These are phyloP conservation scores for Chimonanthus salicifolius DNA, from an alignment of 164 flowering plant species.

Conservation along the genomic window DNA sequence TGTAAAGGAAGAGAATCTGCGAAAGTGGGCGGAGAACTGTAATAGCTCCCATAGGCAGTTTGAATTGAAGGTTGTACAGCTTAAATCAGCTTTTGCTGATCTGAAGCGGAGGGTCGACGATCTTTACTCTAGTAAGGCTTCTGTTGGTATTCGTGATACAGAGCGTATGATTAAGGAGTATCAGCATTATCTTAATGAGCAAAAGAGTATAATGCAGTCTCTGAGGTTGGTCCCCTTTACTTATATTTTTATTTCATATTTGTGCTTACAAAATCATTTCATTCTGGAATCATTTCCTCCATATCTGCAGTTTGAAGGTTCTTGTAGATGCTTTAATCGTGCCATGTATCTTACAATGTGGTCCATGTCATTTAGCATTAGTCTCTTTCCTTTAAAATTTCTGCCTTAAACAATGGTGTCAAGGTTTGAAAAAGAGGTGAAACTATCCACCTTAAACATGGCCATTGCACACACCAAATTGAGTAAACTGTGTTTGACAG, in stretches of 20 bases:
- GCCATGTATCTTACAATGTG: neutral
- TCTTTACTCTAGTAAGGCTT: constrained; percentile 50
- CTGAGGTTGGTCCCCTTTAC: constrained; percentile 52
- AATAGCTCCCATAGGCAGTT: constrained; percentile 74
- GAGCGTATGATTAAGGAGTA: constrained; percentile 68
- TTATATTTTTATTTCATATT: neutral
- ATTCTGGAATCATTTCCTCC: neutral
- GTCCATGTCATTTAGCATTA: neutral
- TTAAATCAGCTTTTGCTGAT: constrained; percentile 67
- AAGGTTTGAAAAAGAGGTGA: neutral
- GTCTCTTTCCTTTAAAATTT: neutral
- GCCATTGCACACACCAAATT: neutral
- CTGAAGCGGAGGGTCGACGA: constrained; percentile 77
- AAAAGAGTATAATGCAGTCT: constrained; percentile 88
- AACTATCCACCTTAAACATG: neutral
- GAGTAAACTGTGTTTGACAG: neutral
- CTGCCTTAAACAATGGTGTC: neutral
- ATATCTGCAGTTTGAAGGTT: neutral
- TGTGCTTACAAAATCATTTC: neutral
- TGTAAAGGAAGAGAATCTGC: constrained; percentile 77
- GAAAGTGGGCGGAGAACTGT: constrained; percentile 63
- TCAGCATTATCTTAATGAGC: constrained; percentile 60
- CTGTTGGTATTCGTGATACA: constrained; percentile 45
- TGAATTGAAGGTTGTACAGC: constrained; percentile 71
- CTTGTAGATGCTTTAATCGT: neutral